Conservation (phyloP, 2,329 filamentous ascomycete species). For the Diplodia seriata region DNA sequence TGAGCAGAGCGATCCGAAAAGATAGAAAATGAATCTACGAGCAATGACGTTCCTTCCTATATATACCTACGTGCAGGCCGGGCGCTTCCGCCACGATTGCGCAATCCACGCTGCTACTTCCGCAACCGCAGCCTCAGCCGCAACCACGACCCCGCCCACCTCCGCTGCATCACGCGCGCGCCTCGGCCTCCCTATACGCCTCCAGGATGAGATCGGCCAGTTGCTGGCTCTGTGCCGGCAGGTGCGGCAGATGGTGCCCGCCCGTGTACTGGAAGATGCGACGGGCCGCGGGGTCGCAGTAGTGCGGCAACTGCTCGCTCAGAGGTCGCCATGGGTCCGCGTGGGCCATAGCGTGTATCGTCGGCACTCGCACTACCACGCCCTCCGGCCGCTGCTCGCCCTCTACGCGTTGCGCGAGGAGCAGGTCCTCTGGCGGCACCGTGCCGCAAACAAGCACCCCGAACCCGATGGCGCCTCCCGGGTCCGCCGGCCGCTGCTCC, state of each 20-base stretch:
- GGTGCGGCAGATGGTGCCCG: conserved; percentile 48
- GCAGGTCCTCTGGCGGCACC: conserved; percentile 38
- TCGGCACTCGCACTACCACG: conserved; percentile 43
- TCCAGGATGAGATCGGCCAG: conserved; percentile 41
- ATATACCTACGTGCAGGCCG: background rate
- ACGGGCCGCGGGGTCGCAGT: conserved; percentile 38
- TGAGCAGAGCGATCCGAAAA: background rate
- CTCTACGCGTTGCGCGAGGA: conserved; percentile 37
- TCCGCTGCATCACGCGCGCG: background rate
- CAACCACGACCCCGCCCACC: background rate
- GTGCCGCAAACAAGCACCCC: conserved; percentile 23
- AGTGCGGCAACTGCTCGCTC: conserved; percentile 42
- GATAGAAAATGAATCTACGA: background rate
- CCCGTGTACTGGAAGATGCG: conserved; percentile 41
- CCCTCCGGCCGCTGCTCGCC: conserved; percentile 34
- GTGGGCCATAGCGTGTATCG: conserved; percentile 43
- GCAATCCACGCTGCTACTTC: background rate
- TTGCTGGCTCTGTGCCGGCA: conserved; percentile 42
- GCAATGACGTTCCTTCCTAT: background rate
- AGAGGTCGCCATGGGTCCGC: conserved; percentile 47
- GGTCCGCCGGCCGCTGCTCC: conserved; percentile 34
- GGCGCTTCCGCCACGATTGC: conserved; percentile 13
- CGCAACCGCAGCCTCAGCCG: background rate
- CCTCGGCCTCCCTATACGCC: conserved; percentile 24
- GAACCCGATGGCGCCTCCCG: conserved; percentile 33